phyloP scores from a whole-genome alignment of 495 filamentous ascomycete species.

The Hyphodiscus hymeniophilus region DNA sequence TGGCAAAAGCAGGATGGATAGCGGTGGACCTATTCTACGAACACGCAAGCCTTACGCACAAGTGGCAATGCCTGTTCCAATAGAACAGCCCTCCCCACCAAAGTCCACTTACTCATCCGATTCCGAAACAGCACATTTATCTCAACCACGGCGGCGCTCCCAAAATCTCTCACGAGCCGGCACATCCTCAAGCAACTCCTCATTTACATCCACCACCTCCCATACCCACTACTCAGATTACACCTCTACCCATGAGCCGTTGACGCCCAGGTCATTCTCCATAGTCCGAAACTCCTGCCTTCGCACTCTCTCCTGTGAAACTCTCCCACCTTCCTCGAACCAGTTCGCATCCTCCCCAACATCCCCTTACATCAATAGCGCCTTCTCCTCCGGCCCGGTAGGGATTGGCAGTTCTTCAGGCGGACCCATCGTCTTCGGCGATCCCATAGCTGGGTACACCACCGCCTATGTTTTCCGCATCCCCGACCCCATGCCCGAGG shows the following conservation, averaged over 20 bases:
- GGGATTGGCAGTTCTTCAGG: slow-evolving; percentile 32
- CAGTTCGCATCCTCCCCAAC: slow-evolving; percentile 21
- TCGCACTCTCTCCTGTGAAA: slow-evolving; percentile 78
- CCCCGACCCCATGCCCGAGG: slow-evolving; percentile 80
- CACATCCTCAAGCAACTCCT: slow-evolving; percentile 28
- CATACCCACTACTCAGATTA: slow-evolving; percentile 84
- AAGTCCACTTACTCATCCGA: slow-evolving; percentile 17
- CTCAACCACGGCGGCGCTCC: slow-evolving; percentile 4
- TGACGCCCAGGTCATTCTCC: slow-evolving; percentile 69
- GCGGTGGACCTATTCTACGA: slow-evolving; percentile 19
- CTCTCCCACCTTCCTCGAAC: slow-evolving; percentile 56
- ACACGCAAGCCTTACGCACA: slow-evolving; percentile 22
- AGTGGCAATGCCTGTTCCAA: slow-evolving; percentile 4
- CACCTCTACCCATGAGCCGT: slow-evolving; percentile 73
- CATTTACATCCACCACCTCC: slow-evolving; percentile 30
- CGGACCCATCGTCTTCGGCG: slow-evolving; percentile 82
- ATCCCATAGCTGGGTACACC: slow-evolving; percentile 73
- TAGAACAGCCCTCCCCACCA: slow-evolving; percentile 14
- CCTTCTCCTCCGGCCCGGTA: slow-evolving; percentile 22
- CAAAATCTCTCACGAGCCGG: slow-evolving; percentile 4
- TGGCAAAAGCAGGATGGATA: neutral
- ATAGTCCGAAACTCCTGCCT: slow-evolving; percentile 78
- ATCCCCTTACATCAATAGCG: slow-evolving; percentile 26
- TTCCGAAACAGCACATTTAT: slow-evolving; percentile 18
- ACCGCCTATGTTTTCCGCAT: slow-evolving; percentile 91